Percentiles rank a stretch among this genome's conserved stretches.
These are phyloP conservation scores for Tylopilus sp. DNA, from an alignment of 1,284 basidiomycete genomes.

Conservation along the genomic window DNA sequence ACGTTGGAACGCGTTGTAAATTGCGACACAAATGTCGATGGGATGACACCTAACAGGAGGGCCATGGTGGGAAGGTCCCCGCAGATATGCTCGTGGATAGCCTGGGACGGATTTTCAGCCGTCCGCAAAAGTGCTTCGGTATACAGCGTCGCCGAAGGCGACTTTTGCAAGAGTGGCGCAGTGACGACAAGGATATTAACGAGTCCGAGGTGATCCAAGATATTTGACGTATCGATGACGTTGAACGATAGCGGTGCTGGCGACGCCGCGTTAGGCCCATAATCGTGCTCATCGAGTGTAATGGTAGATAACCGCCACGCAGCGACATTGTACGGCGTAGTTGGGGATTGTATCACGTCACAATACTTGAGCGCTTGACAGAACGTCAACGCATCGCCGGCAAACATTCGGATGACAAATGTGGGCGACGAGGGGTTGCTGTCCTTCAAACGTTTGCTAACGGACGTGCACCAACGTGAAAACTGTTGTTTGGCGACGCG, in stretches of 20 bases:
- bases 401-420: constrained; percentile 32
- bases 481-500: constrained; percentile 24
- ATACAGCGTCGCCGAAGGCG: constrained; percentile 37
- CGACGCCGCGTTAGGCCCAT: constrained; percentile 20
- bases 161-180: constrained; percentile 37
- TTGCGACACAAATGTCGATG: constrained; percentile 41
- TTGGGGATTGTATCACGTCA: constrained; percentile 4
- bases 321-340: constrained; percentile 19
- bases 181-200: constrained; percentile 47
- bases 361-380: constrained; percentile 31
- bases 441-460: constrained; percentile 15
- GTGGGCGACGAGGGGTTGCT: constrained; percentile 8
- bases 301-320: constrained; percentile 39
- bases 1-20: constrained; percentile 43
- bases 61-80: constrained; percentile 41
- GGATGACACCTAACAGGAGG: constrained; percentile 44
- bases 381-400: constrained; percentile 36
- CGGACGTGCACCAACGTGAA: constrained; percentile 23
- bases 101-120: constrained; percentile 31
- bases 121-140: constrained; percentile 43
- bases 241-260: constrained; percentile 45
- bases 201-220: constrained; percentile 48
- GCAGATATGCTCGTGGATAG: constrained; percentile 37
- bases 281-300: constrained; percentile 37
- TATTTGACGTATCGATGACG: constrained; percentile 55